A percentile compares a stretch with the other conserved stretches of the same genome.
These are phyloP conservation scores for Plasmopara viticola DNA, from an alignment of 352 stramenopile species.

Conservation along the genomic window DNA sequence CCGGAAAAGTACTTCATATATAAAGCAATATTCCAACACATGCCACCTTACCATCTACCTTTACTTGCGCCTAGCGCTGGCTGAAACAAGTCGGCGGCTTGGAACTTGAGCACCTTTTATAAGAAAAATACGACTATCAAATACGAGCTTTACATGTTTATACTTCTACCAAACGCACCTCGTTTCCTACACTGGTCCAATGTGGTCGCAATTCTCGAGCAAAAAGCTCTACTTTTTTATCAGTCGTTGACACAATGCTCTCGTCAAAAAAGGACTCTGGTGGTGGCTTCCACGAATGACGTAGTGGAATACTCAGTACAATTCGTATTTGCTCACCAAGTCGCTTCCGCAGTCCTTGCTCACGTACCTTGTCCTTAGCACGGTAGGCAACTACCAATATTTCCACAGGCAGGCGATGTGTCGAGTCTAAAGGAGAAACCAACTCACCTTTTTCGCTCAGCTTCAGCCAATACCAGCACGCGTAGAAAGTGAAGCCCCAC, in stretches of 20 bases:
- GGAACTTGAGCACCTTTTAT: constrained; percentile 51
- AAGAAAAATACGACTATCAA: constrained; percentile 4
- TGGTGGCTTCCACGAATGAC: constrained; percentile 75
- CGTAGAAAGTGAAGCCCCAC: constrained; percentile 56
- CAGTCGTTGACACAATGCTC: not conserved
- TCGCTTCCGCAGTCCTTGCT: constrained; percentile 15
- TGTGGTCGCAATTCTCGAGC: constrained; percentile 52
- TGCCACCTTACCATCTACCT: not conserved
- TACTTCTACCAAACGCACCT: constrained; percentile 20
- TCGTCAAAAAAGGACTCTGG: constrained; percentile 48
- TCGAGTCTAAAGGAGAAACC: constrained; percentile 52
- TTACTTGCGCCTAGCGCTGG: constrained; percentile 2
- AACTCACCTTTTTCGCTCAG: constrained; percentile 45
- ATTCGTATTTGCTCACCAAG: constrained; percentile 34
- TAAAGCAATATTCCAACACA: too few species aligned
- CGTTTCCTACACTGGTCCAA: constrained; percentile 62
- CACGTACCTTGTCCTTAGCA: constrained; percentile 10
- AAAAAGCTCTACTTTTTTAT: constrained; percentile 53
- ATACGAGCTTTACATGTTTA: not conserved
- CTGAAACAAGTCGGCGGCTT: constrained; percentile 16
- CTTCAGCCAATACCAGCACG: constrained; percentile 77
- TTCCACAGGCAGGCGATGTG: constrained; percentile 61
- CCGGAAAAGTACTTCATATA: too few species aligned
- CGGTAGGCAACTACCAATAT: constrained; percentile 55
- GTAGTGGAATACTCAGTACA: constrained; percentile 59